Evolutionary conservation across 306 rosid species (phyloP).

Genomic region (Rubus parviflorus): DNA sequence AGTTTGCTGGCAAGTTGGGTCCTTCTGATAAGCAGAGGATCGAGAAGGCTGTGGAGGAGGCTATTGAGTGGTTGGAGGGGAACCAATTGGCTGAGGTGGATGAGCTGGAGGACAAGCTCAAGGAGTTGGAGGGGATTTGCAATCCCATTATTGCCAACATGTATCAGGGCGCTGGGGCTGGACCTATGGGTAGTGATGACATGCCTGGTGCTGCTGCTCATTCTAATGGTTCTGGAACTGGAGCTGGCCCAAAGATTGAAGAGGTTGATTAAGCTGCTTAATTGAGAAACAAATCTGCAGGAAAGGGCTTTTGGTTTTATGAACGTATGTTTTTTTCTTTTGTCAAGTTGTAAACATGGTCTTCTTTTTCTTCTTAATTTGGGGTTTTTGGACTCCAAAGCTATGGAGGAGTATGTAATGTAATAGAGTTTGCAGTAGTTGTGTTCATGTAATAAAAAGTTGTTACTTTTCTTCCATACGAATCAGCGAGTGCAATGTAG

Average conservation of each 20-base stretch:
- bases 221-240: conserved; percentile 29
- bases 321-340: neutral
- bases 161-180: conserved; percentile 54
- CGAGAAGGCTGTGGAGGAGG: conserved; percentile 67
- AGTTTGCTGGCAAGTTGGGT: conserved; percentile 55
- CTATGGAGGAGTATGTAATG: neutral
- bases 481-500: too few relatives aligned
- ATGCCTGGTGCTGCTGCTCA: conserved; percentile 29
- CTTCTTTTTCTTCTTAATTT: too few relatives aligned
- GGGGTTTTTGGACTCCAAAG: neutral
- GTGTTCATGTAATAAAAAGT: too few relatives aligned
- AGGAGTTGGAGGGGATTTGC: conserved; percentile 72
- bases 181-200: conserved; percentile 29
- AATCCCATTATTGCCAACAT: conserved; percentile 72
- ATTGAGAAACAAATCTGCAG: neutral
- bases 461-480: too few relatives aligned
- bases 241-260: conserved; percentile 85
- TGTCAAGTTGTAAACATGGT: neutral
- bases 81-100: conserved; percentile 86
- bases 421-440: neutral
- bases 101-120: conserved; percentile 73
- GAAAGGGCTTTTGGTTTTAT: neutral
- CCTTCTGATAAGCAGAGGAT: conserved; percentile 56
- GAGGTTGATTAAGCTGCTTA: conserved; percentile 65
- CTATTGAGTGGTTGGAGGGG: conserved; percentile 67